phyloP scores from a whole-genome alignment of 2,329 filamentous ascomycete genomes.

The Clonostachys sp. region DNA sequence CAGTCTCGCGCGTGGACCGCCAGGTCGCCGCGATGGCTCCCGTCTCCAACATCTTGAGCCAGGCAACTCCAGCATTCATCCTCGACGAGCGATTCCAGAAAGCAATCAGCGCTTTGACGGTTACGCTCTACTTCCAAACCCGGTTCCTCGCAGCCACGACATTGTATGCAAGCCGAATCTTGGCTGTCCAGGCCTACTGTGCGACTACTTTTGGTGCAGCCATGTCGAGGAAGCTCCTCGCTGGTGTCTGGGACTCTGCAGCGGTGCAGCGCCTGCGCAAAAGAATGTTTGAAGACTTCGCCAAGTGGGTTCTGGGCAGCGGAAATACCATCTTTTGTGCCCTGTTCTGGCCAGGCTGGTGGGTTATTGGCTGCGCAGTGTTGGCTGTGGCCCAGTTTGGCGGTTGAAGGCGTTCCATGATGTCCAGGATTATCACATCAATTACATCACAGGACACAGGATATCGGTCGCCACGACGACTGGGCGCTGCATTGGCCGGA shows the following conservation, averaged over 20 bases:
- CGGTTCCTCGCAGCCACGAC: slow-evolving; percentile 20
- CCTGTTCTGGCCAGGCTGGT: slow-evolving; percentile 56
- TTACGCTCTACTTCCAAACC: slow-evolving; percentile 22
- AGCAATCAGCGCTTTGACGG: slow-evolving; percentile 18
- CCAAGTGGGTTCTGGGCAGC: slow-evolving; percentile 42
- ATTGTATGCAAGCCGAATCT: slow-evolving; percentile 13
- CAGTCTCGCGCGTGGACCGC: neutral
- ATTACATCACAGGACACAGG: too few relatives aligned
- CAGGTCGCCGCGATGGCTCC: neutral
- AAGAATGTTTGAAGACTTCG: slow-evolving; percentile 47
- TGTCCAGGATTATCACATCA: too few relatives aligned
- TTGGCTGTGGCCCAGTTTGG: slow-evolving; percentile 25
- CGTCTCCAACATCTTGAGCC: slow-evolving; percentile 13
- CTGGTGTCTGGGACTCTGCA: slow-evolving; percentile 30
- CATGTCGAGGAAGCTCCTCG: slow-evolving; percentile 17
- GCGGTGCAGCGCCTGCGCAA: slow-evolving; percentile 29
- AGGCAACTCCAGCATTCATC: slow-evolving; percentile 24
- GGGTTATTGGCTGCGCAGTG: slow-evolving; percentile 31
- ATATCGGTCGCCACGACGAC: neutral
- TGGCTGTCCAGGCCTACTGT: slow-evolving; percentile 16
- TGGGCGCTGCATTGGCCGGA: neutral
- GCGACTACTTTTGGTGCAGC: slow-evolving; percentile 19
- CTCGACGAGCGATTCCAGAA: slow-evolving; percentile 26
- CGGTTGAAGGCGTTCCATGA: slow-evolving; percentile 15
- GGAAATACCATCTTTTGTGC: slow-evolving; percentile 42